Evolutionary conservation across 129 eudicot species (phyloP), one percentile per base, ranked within the genome.

Genomic region (Mikania micrantha): DNA sequence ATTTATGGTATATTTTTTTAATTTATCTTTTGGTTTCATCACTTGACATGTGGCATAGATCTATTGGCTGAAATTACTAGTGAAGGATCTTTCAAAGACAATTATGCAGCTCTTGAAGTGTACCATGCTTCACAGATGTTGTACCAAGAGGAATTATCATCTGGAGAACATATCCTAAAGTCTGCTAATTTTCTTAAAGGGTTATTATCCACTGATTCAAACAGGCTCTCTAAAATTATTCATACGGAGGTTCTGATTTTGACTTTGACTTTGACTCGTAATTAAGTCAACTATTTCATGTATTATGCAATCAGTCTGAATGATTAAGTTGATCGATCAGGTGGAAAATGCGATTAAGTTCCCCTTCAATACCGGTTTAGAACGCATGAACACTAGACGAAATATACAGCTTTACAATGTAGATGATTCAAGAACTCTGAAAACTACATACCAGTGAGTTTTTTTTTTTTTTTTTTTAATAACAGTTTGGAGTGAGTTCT

Each of bases 361-460:
- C 70, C 95, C 99, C 31, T 74, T 71, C 60, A 69, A 75, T 77
- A 79, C 81, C 45, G 74, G 57, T 65, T 49, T 93, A 65, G 95
- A 88, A 72, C 86, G 92, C 71, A 45, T 89, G 68, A 77, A 69
- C 34, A 86, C 77, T 83, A 78, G 88, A 64, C 77, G 84, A 69
- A 81, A 79, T 76, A 81, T 93, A 48, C 86, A 89, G 78, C 75
- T 72, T 52, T 82, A 78, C 78, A 56, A 70, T 50, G 53, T 69
- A 20, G 76, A 84, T 40, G 48, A 74, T 40, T 80, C 75, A 71
- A 82, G 85, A 78, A 69, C 79, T 70, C 63, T 82, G 27, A 89
- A 93, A 78, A 76, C 95, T 67, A 74, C 95, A 10, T 89, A 64
- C 70, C 42, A 88, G 99, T 93, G 76, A 60, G 42, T 32, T 42